Evolutionary conservation across 2,329 filamentous ascomycete species (phyloP), one percentile per base, ranked within the genome.

Genomic region (Penicillium psychrosexuale): DNA sequence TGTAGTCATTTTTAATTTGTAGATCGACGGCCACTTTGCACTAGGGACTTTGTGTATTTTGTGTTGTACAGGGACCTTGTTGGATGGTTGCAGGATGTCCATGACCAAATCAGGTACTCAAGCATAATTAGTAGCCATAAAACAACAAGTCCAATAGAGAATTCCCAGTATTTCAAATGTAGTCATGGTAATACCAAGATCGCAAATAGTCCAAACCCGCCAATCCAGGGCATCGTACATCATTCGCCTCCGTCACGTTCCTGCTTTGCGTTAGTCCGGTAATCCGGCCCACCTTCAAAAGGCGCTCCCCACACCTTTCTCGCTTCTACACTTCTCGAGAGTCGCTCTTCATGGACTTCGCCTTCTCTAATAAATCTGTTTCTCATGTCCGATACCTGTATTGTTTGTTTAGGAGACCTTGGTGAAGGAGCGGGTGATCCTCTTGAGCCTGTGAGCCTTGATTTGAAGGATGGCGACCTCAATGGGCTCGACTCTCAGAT

Each of bases 391-490:
- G 84, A 86, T 72, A 84, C 83, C 66, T 88, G 85, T 76, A 88
- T 88, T 76, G 85, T 88, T 72, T 88, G 85, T 78, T 79, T 88
- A 77, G 84, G 84, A 78, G 84, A 87, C 78, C 82, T 88, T 75
- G 82, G 80, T 74, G 80, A 78, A 77, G 78, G 77, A 72, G 76
- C 77, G 75, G 78, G 77, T 75, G 78, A 78, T 69, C 75, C 75
- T 69, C 67, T 76, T 61, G 70, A 68, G 69, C 69, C 72, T 62
- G 67, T 67, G 70, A 75, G 71, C 71, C 71, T 68, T 71, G 66
- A 75, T 68, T 65, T 66, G 62, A 59, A 67, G 65, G 56, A 62
- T 55, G 64, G 58, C 58, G 50, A 59, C 47, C 61, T 62, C 61
- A 69, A 70, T 58, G 62, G 62, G 51, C 61, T 65, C 46, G 64